A percentile compares a stretch with the other conserved stretches of the same genome.
These are phyloP conservation scores for Punctularia strigosozonata DNA, from an alignment of 768 basidiomycete species.

Conservation along the genomic window DNA sequence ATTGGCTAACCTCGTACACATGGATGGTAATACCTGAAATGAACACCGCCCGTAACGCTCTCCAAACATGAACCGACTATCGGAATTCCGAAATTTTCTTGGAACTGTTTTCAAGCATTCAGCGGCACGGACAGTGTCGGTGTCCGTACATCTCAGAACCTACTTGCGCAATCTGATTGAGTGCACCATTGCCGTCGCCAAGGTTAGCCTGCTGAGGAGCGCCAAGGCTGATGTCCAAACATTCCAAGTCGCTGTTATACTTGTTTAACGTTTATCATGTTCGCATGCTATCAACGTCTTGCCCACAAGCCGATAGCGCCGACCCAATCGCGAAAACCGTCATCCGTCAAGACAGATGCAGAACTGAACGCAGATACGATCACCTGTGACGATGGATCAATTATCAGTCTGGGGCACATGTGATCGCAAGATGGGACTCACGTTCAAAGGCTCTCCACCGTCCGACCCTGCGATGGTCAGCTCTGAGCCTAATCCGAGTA, in stretches of 20 bases:
- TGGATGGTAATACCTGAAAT: constrained; percentile 28
- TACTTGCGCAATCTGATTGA: constrained; percentile 32
- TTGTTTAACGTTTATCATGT: too few species aligned
- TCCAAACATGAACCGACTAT: constrained; percentile 33
- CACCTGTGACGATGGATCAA: constrained; percentile 24
- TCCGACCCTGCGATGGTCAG: constrained; percentile 25
- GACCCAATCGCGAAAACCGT: constrained; percentile 47
- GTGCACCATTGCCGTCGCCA: constrained; percentile 34
- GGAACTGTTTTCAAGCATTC: too few species aligned
- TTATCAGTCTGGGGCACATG: not conserved
- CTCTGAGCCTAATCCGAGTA: constrained; percentile 28
- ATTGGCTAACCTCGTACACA: not conserved
- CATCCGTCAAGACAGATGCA: constrained; percentile 38
- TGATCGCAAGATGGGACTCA: constrained; percentile 10
- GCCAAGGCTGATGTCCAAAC: constrained; percentile 23
- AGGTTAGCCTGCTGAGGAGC: constrained; percentile 29
- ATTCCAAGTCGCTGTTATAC: constrained; percentile 31
- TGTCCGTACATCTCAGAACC: too few species aligned
- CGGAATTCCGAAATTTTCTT: constrained; percentile 25
- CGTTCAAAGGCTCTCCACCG: constrained; percentile 35
- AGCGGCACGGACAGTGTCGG: too few species aligned
- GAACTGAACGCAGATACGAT: constrained; percentile 60
- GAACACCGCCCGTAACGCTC: constrained; percentile 33
- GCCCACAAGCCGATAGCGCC: constrained; percentile 58
- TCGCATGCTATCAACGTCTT: too few species aligned